Conservation (phyloP, 2,329 filamentous ascomycete species). For the Capronia epimyces region DNA sequence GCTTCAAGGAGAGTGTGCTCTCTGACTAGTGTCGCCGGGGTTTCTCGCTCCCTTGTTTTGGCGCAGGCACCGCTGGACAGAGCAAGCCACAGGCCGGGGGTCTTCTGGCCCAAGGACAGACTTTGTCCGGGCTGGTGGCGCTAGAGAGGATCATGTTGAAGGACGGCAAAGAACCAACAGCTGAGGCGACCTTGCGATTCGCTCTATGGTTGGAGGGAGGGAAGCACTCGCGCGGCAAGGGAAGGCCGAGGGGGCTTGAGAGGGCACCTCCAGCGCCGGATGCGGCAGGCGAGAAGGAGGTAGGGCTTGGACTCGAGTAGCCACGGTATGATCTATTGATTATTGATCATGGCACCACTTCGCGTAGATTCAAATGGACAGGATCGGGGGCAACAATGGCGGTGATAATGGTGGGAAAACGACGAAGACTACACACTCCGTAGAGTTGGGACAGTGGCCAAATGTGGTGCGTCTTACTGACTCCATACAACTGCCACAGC, state of each 20-base stretch:
- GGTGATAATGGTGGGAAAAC: not conserved
- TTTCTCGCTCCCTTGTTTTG: not conserved
- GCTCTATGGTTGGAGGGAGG: slow-evolving; percentile 11
- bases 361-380: not conserved
- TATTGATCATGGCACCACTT: not conserved
- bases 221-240: slow-evolving; percentile 18
- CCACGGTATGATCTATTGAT: not conserved
- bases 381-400: not conserved
- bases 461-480: no score
- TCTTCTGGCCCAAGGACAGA: not conserved
- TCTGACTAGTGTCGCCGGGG: not conserved
- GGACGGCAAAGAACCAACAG: slow-evolving; percentile 10
- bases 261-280: slow-evolving; percentile 3
- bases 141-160: slow-evolving; percentile 2
- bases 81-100: not conserved
- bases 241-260: slow-evolving; percentile 5
- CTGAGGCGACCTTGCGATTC: not conserved
- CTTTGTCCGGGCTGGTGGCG: slow-evolving; percentile 13
- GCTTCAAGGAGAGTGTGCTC: not conserved
- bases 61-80: not conserved
- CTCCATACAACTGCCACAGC: not conserved
- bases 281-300: not conserved
- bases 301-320: not conserved
- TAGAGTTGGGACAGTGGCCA: not conserved
- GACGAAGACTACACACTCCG: no score